Evolutionary conservation across 106 monocot genomes (phyloP).

Genomic region (Ottelia alismoides): DNA sequence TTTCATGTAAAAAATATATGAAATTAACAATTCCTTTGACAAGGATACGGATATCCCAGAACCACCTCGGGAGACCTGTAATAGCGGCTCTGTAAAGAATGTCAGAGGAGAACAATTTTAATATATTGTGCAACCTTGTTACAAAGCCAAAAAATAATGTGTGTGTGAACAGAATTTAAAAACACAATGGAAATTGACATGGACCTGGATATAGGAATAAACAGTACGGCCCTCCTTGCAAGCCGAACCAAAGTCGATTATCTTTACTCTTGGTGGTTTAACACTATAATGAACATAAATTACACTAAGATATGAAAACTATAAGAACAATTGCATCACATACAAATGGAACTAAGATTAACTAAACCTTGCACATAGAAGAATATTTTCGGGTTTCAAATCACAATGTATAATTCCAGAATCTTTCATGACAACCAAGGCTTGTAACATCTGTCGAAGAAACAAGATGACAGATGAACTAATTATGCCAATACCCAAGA

Average conservation of each 20-base stretch:
- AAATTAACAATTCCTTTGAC: too few species aligned
- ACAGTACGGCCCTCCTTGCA: constrained; percentile 76
- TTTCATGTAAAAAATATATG: too few species aligned
- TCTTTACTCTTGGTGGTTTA: constrained; percentile 70
- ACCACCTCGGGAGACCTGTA: constrained; percentile 98
- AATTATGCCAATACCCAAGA: background rate
- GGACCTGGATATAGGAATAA: constrained; percentile 98
- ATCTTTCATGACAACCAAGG: constrained; percentile 81
- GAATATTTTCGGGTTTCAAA: constrained; percentile 97
- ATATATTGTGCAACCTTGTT: background rate
- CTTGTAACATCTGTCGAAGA: constrained; percentile 69
- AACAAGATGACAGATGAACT: background rate
- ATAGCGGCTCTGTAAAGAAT: constrained; percentile 76
- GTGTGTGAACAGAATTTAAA: too few species aligned
- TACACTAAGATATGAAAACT: background rate
- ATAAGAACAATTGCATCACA: too few species aligned
- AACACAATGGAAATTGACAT: too few species aligned
- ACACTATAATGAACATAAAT: background rate
- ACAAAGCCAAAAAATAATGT: too few species aligned
- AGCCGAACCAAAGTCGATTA: constrained; percentile 99
- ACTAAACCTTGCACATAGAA: constrained; percentile 54
- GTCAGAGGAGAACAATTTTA: background rate
- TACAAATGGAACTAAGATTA: too few species aligned
- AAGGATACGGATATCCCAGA: constrained; percentile 97
- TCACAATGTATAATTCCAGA: constrained; percentile 97